Evolutionary conservation across 2,329 filamentous ascomycete genomes (phyloP).

Genomic region (Penicillium sp.): DNA sequence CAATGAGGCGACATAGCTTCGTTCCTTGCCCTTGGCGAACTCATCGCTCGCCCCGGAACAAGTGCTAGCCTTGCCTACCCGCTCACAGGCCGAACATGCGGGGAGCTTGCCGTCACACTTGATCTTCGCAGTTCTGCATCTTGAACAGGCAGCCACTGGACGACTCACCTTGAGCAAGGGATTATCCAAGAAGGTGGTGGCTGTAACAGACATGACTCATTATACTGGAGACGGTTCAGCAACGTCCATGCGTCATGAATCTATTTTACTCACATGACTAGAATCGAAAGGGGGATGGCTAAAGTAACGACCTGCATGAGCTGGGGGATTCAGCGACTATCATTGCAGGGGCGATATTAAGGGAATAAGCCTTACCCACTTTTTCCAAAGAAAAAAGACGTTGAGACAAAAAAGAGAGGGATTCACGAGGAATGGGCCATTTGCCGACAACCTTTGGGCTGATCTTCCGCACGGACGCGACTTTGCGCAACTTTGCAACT

Average conservation of each 20-base stretch:
- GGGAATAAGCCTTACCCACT: neutral
- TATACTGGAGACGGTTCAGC: constrained; percentile 6
- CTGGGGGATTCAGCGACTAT: constrained; percentile 6
- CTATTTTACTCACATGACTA: constrained; percentile 15
- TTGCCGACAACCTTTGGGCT: neutral
- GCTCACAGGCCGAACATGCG: constrained; percentile 92
- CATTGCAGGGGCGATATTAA: neutral
- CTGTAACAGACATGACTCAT: constrained; percentile 35
- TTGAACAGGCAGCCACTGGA: constrained; percentile 76
- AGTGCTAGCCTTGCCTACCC: constrained; percentile 79
- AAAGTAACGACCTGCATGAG: constrained; percentile 12
- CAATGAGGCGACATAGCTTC: constrained; percentile 95
- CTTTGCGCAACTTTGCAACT: neutral
- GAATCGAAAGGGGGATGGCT: neutral
- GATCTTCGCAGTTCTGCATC: constrained; percentile 89
- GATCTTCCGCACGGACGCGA: constrained; percentile 5
- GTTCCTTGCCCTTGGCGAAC: constrained; percentile 91
- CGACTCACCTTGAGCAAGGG: constrained; percentile 63
- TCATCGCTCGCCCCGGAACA: constrained; percentile 96
- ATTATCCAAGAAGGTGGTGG: constrained; percentile 40
- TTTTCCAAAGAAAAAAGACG: neutral
- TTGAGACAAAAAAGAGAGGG: neutral
- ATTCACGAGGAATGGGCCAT: neutral
- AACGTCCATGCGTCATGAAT: neutral
- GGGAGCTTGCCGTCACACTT: constrained; percentile 98